phyloP scores from a whole-genome alignment of 352 stramenopile species.

The Globisporangium splendens region DNA sequence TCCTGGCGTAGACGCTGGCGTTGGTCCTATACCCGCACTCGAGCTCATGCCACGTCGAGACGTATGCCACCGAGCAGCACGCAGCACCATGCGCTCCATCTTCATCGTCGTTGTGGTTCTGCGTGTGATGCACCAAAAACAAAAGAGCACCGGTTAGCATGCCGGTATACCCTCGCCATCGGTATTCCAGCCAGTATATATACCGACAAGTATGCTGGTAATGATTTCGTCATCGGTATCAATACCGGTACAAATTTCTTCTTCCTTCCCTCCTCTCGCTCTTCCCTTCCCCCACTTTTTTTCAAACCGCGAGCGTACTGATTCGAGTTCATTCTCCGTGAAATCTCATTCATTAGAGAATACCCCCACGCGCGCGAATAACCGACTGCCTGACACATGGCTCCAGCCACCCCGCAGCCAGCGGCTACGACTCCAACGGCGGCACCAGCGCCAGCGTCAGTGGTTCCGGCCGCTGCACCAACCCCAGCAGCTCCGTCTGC shows the following conservation, averaged over 20 bases:
- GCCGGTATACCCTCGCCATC: no score
- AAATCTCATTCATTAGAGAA: slow-evolving; percentile 5
- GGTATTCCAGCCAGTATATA: no score
- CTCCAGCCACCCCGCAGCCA: neutral
- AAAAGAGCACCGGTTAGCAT: no score
- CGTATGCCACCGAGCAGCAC: neutral
- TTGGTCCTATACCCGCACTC: neutral
- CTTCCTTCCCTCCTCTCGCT: neutral
- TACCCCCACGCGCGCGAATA: neutral
- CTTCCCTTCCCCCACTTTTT: neutral
- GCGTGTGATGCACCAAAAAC: neutral
- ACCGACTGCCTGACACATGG: neutral
- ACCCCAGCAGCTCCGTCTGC: neutral
- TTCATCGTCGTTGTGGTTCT: neutral
- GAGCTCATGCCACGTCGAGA: neutral
- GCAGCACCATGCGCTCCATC: slow-evolving; percentile 1
- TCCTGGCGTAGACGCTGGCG: neutral
- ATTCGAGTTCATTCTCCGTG: slow-evolving; percentile 3
- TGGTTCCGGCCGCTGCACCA: neutral
- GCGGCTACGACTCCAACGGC: neutral
- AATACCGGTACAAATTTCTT: neutral
- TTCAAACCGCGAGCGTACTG: slow-evolving; percentile 3
- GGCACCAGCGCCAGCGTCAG: neutral
- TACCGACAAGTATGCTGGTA: no score
- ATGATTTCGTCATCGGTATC: no score